These are phyloP conservation scores for Tulasnella sp. DNA, from an alignment of 768 basidiomycete genomes.

Conservation along the genomic window DNA sequence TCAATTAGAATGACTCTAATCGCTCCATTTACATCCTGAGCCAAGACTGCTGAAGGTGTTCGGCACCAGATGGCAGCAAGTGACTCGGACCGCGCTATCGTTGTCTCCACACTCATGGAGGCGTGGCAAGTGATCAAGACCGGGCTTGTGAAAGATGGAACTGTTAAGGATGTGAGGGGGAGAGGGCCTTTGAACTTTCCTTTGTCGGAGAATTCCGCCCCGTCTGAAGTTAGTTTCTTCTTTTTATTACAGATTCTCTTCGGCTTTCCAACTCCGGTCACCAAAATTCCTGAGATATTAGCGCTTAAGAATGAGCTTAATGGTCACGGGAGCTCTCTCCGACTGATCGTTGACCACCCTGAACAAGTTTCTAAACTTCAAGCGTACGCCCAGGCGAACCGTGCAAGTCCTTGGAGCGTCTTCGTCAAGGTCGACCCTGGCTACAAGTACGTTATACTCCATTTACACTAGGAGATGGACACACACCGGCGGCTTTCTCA, in stretches of 20 bases:
- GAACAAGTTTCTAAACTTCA: constrained; percentile 66
- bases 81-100: constrained; percentile 56
- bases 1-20: background rate
- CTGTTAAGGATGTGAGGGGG: constrained; percentile 70
- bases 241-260: constrained; percentile 63
- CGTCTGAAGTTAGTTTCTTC: background rate
- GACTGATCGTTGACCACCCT: constrained; percentile 71
- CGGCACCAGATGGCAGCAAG: constrained; percentile 60
- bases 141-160: constrained; percentile 66
- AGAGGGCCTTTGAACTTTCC: too few species aligned
- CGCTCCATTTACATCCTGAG: background rate
- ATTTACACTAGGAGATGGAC: background rate
- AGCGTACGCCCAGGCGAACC: constrained; percentile 39
- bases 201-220: too few species aligned
- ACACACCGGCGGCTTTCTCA: too few species aligned
- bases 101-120: constrained; percentile 81
- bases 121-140: constrained; percentile 63
- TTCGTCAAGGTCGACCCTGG: constrained; percentile 75
- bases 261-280: constrained; percentile 64
- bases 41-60: constrained; percentile 70
- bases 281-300: constrained; percentile 70
- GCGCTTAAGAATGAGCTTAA: constrained; percentile 55
- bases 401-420: constrained; percentile 60
- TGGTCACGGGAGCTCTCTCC: constrained; percentile 54
- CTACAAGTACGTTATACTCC: constrained; percentile 53